These are phyloP conservation scores for Pezicula rhizophila DNA, from an alignment of 2,329 filamentous ascomycete genomes.

Conservation along the genomic window DNA sequence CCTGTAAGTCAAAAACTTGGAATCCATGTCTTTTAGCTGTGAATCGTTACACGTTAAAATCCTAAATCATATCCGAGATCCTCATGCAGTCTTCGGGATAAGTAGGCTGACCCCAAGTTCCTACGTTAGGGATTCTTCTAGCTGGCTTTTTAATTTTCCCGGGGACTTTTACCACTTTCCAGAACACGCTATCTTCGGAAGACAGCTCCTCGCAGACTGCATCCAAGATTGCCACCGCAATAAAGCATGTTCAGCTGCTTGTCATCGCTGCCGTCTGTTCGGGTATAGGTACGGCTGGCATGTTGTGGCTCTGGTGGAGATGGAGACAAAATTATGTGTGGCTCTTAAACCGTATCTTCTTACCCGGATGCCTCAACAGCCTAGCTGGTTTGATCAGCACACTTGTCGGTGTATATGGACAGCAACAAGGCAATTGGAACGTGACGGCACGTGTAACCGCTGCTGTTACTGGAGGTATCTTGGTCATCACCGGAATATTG, in stretches of 20 bases:
- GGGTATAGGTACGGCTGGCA: constrained; percentile 17
- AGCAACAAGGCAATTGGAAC: constrained; percentile 18
- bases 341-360: constrained; percentile 22
- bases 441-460: constrained; percentile 22
- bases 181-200: not conserved
- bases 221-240: constrained; percentile 7
- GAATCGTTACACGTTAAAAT: too few species aligned
- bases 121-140: constrained; percentile 15
- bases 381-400: constrained; percentile 21
- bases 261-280: constrained; percentile 17
- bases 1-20: constrained; percentile 7
- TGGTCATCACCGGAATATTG: constrained; percentile 15
- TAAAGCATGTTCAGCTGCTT: constrained; percentile 20
- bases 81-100: not conserved
- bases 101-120: not conserved
- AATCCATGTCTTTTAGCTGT: not conserved
- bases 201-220: constrained; percentile 5
- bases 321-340: constrained; percentile 21
- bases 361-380: constrained; percentile 22
- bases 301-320: constrained; percentile 19
- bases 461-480: constrained; percentile 14
- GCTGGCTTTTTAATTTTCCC: constrained; percentile 26
- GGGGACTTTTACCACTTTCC: constrained; percentile 22
- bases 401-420: constrained; percentile 20
- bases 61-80: not conserved